Percentiles rank a stretch among this genome's conserved stretches.
Evolutionary conservation across 2,329 filamentous ascomycete species (phyloP).

Genomic region (Neopestalotiopsis sp.): DNA sequence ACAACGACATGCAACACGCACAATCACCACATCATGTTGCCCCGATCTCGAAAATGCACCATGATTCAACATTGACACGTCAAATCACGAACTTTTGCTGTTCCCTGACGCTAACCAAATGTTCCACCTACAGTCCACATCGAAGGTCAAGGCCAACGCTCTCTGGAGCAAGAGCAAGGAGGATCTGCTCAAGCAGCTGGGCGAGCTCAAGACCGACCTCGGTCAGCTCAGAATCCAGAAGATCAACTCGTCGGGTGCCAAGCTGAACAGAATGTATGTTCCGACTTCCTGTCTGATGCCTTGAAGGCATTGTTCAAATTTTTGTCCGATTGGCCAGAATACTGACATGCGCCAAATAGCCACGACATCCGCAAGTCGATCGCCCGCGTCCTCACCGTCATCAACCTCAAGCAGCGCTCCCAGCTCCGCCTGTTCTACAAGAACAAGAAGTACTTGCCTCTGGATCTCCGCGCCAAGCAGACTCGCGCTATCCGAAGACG

Average conservation of each 20-base stretch:
- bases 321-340: constrained; percentile 24
- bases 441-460: constrained; percentile 98
- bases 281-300: constrained; percentile 16
- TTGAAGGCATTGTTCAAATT: not conserved
- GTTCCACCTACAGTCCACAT: constrained; percentile 50
- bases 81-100: not conserved
- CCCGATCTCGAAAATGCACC: not conserved
- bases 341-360: constrained; percentile 53
- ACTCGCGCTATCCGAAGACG: constrained; percentile 97
- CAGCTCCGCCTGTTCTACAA: constrained; percentile 99
- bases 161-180: constrained; percentile 99
- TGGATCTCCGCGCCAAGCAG: constrained; percentile 98
- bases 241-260: constrained; percentile 92
- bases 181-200: constrained; percentile 93
- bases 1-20: not conserved
- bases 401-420: constrained; percentile 99
- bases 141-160: constrained; percentile 90
- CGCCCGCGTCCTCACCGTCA: constrained; percentile 97
- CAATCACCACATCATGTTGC: not conserved
- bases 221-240: constrained; percentile 97
- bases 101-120: constrained; percentile 27
- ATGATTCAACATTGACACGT: not conserved
- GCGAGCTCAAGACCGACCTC: constrained; percentile 94
- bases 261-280: constrained; percentile 95
- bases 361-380: constrained; percentile 99